These are phyloP conservation scores for Wallacemonas rigidus DNA, from an alignment of 208 protist species.

Conservation along the genomic window DNA sequence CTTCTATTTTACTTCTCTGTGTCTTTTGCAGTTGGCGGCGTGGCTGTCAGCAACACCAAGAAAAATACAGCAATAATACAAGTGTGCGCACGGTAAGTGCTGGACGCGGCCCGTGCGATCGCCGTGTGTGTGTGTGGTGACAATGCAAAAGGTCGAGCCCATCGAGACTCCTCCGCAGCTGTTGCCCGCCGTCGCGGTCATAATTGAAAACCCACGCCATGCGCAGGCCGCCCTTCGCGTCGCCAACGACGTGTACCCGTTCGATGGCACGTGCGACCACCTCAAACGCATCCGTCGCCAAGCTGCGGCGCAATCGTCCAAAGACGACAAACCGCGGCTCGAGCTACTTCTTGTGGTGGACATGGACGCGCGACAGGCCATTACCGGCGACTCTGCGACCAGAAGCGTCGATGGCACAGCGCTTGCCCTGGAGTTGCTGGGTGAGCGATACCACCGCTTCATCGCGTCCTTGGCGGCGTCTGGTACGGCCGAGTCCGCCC, in stretches of 20 bases:
- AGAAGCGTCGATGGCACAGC: background rate
- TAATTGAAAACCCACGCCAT: constrained; percentile 37
- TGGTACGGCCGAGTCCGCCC: too few species aligned
- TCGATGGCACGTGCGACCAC: constrained; percentile 39
- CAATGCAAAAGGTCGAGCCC: constrained; percentile 58
- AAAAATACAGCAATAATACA: too few species aligned
- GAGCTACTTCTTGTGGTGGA: constrained; percentile 16
- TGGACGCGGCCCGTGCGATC: too few species aligned
- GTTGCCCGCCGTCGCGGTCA: constrained; percentile 40
- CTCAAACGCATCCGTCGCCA: constrained; percentile 75
- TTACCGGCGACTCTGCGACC: too few species aligned
- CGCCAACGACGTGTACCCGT: constrained; percentile 59
- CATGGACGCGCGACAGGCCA: too few species aligned
- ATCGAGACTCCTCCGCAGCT: constrained; percentile 47
- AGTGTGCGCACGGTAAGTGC: too few species aligned
- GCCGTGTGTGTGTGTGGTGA: background rate
- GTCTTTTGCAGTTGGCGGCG: too few species aligned
- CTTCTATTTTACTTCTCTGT: too few species aligned
- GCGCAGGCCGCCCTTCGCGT: constrained; percentile 53
- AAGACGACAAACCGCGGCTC: background rate
- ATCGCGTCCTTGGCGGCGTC: background rate
- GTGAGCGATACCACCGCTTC: background rate
- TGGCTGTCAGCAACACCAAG: too few species aligned
- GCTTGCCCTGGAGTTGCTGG: background rate
- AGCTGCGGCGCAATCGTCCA: background rate